Conservation (phyloP, 1,139 yeast species). For the Kluyveromyces sp. region DNA sequence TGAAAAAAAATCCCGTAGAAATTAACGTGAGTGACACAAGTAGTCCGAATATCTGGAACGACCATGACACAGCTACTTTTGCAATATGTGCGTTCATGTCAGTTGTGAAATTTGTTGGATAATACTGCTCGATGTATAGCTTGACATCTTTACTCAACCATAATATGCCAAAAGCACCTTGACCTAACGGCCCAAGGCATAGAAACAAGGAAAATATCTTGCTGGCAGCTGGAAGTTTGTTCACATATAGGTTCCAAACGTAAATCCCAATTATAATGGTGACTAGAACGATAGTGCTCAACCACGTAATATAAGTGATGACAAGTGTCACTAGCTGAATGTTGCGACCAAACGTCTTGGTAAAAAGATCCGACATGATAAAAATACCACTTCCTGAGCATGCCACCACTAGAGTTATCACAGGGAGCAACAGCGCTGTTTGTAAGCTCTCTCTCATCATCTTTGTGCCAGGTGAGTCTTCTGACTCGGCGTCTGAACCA, state of each 20-base stretch:
- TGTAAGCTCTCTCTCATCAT: constrained; percentile 17
- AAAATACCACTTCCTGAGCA: constrained; percentile 60
- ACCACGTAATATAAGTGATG: constrained; percentile 55
- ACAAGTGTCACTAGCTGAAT: constrained; percentile 45
- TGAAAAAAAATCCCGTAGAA: constrained; percentile 58
- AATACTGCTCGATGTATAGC: constrained; percentile 20
- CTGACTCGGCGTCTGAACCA: constrained; percentile 10
- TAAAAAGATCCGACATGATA: constrained; percentile 34
- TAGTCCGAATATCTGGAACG: constrained; percentile 29
- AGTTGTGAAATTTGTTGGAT: constrained; percentile 14
- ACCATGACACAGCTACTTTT: constrained; percentile 21
- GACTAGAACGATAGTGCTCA: constrained; percentile 59
- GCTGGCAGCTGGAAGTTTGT: constrained; percentile 49
- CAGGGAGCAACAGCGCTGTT: constrained; percentile 44
- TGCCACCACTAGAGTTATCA: constrained; percentile 70
- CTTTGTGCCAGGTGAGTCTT: constrained; percentile 34
- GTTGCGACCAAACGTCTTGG: constrained; percentile 36
- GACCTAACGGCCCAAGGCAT: constrained; percentile 71
- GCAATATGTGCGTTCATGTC: constrained; percentile 12
- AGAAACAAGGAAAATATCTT: constrained; percentile 49
- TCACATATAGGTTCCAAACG: constrained; percentile 49
- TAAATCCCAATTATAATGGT: constrained; percentile 50
- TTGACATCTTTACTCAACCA: constrained; percentile 45
- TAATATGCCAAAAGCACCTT: constrained; percentile 65
- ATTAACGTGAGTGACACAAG: constrained; percentile 44